Conservation (phyloP, 2,329 filamentous ascomycete genomes). For the Sporothrix globosa region DNA sequence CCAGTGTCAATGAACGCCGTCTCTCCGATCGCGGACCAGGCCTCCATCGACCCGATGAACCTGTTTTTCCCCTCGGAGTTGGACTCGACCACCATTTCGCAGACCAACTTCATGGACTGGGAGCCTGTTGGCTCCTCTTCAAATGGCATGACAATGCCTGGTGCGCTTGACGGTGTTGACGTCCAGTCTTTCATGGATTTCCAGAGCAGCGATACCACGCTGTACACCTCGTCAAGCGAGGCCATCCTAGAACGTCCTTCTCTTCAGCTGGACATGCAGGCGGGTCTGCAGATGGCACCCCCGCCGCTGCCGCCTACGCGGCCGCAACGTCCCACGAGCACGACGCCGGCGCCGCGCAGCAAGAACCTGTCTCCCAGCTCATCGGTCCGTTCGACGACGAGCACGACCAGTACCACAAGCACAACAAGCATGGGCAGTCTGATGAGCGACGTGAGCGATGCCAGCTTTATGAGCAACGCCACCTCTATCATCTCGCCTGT, state of each 20-base stretch:
- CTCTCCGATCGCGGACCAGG: slow-evolving; percentile 12
- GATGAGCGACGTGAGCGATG: slow-evolving; percentile 31
- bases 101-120: slow-evolving; percentile 40
- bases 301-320: slow-evolving; percentile 20
- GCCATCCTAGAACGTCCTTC: slow-evolving; percentile 39
- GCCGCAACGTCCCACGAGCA: slow-evolving; percentile 38
- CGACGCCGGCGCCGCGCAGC: slow-evolving; percentile 42
- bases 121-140: slow-evolving; percentile 30
- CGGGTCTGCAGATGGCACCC: background rate
- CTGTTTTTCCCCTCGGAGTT: slow-evolving; percentile 41
- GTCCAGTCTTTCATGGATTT: slow-evolving; percentile 17
- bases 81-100: slow-evolving; percentile 39
- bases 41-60: slow-evolving; percentile 42
- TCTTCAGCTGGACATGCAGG: slow-evolving; percentile 46
- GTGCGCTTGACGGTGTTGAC: background rate
- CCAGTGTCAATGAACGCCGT: slow-evolving; percentile 9
- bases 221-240: background rate
- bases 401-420: slow-evolving; percentile 42
- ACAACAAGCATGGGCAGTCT: slow-evolving; percentile 27
- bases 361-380: slow-evolving; percentile 53
- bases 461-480: slow-evolving; percentile 41
- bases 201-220: slow-evolving; percentile 13
- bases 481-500: slow-evolving; percentile 52
- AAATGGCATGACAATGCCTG: slow-evolving; percentile 18
- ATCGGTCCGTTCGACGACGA: slow-evolving; percentile 53